Base-by-base conservation (phyloP, 352 stramenopile species). In the Phytophthora chlamydospora region DNA sequence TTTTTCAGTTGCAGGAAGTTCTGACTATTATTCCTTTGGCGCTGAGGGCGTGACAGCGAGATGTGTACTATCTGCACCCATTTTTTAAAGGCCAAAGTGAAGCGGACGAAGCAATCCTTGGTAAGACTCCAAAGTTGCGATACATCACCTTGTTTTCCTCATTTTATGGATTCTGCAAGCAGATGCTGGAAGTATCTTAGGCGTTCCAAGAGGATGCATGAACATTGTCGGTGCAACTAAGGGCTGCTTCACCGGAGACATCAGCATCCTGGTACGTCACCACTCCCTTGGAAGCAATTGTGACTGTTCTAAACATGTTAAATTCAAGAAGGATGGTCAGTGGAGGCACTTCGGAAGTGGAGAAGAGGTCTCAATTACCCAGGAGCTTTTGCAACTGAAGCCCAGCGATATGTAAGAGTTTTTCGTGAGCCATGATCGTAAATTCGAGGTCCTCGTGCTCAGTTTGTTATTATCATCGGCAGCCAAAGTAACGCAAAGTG, bases 191-290 rank as follows among this genome's bases (percentile, higher is more conserved):
- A 75, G 85, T 38, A 88, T 94, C 42, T 52, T 95, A 3, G 68
- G 80, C 5, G 76, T 92, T 35, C 84, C 87, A 34, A 77, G 87
- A 17, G 73, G 69, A 32, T 83, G 71, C 33, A 62, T 95, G 51
- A 95, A 95, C 46, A 93, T 95, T 55, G 74, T 93, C 5, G 85
- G 85, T n/a, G 87, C 83, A 13, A 91, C 85, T 0, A 95, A 93
- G 71, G 87, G 87, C 0, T 90, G 70, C 36, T 93, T 94, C 53
- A 72, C 68, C 6, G 87, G 87, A 1, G 53, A 68, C 10, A 56
- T 95, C 9, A 76, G 66, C 14, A 64, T 90, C 38, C 60, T 77
- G 47, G 85, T 91, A 57, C 11, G 50, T 68, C 4, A 11, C 14
- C 8, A 14, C 21, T 10, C 8, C 4, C 21, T 24, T 24, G 21